phyloP scores from a whole-genome alignment of 495 filamentous ascomycete genomes.

The Aspergillus diversus region DNA sequence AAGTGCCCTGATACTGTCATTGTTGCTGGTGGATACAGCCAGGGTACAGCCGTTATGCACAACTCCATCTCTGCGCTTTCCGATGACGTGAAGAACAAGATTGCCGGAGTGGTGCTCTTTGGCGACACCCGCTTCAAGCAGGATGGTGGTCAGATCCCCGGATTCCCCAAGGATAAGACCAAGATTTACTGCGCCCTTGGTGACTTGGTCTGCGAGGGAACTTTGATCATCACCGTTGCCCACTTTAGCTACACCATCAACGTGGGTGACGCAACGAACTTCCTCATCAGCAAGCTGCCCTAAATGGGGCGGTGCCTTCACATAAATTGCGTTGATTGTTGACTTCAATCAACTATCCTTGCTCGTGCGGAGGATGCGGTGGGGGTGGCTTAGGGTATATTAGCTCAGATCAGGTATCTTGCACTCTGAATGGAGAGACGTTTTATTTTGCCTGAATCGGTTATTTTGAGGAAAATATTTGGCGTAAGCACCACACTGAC shows the following conservation, averaged over 20 bases:
- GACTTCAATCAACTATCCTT: neutral
- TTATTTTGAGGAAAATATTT: neutral
- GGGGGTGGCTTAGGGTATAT: neutral
- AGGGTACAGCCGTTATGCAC: constrained; percentile 59
- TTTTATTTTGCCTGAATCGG: neutral
- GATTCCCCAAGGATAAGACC: constrained; percentile 46
- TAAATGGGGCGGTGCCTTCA: neutral
- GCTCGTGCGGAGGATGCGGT: neutral
- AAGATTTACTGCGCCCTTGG: constrained; percentile 55
- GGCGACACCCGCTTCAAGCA: constrained; percentile 61
- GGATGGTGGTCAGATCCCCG: constrained; percentile 49
- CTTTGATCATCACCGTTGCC: constrained; percentile 48
- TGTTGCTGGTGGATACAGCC: constrained; percentile 57
- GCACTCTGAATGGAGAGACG: neutral
- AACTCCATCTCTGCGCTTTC: constrained; percentile 46
- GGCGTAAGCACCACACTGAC: neutral
- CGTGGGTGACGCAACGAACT: constrained; percentile 24
- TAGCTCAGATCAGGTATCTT: neutral
- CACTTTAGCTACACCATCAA: constrained; percentile 48
- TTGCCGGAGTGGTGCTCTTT: constrained; percentile 56
- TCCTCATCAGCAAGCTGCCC: constrained; percentile 15
- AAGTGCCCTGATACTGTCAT: constrained; percentile 59
- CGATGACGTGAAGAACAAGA: constrained; percentile 41
- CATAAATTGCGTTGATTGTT: neutral
- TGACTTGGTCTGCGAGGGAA: constrained; percentile 56